Evolutionary conservation across 2,329 filamentous ascomycete genomes (phyloP).

Genomic region (Talaromyces marneffei): DNA sequence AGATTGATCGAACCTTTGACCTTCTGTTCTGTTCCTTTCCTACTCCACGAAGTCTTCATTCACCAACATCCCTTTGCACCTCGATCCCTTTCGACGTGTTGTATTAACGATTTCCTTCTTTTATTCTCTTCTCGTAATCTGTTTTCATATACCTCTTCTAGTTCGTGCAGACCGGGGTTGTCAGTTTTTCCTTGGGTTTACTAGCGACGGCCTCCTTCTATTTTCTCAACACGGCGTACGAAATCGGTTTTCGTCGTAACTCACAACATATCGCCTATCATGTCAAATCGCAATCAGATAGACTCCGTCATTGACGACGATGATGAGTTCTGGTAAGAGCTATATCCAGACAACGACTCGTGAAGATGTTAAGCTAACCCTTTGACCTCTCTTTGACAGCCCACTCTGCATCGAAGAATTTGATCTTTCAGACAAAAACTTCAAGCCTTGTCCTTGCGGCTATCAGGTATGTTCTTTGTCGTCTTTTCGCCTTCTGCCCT

Average conservation of each 20-base stretch:
- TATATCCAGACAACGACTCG: neutral
- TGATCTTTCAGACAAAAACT: slow-evolving; percentile 94
- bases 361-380: slow-evolving; percentile 20
- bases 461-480: slow-evolving; percentile 71
- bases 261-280: slow-evolving; percentile 27
- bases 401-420: slow-evolving; percentile 99
- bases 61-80: slow-evolving; percentile 9
- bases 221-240: slow-evolving; percentile 1
- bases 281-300: slow-evolving; percentile 42
- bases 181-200: slow-evolving; percentile 4
- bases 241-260: slow-evolving; percentile 11
- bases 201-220: neutral
- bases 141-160: neutral
- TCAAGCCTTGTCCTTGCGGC: slow-evolving; percentile 92
- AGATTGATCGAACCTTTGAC: slow-evolving; percentile 8
- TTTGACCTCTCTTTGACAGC: slow-evolving; percentile 44
- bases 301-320: slow-evolving; percentile 48
- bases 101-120: slow-evolving; percentile 5
- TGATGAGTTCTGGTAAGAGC: slow-evolving; percentile 43
- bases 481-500: neutral
- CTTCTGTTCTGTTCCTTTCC: slow-evolving; percentile 15
- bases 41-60: slow-evolving; percentile 8
- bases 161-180: neutral
- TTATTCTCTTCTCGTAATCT: neutral
- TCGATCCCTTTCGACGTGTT: slow-evolving; percentile 2